Conservation (phyloP, 495 filamentous ascomycete species). For the Aspergillus cristatus region DNA sequence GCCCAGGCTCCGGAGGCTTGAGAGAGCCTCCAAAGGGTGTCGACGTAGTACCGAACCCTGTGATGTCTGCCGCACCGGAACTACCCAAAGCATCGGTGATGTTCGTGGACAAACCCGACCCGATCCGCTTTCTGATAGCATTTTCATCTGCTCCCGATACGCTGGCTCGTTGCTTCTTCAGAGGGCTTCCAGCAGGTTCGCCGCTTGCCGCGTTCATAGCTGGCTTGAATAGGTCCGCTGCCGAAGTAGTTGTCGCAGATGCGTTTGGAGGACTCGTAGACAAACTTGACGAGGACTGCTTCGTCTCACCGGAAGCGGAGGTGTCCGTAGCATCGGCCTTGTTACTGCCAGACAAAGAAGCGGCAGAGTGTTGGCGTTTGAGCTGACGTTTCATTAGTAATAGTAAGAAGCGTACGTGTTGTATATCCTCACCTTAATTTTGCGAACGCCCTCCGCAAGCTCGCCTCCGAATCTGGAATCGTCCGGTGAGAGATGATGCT, state of each 20-base stretch:
- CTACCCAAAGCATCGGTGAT: slow-evolving; percentile 27
- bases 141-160: slow-evolving; percentile 53
- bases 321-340: slow-evolving; percentile 33
- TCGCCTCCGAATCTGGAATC: slow-evolving; percentile 79
- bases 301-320: slow-evolving; percentile 31
- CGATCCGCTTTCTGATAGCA: slow-evolving; percentile 38
- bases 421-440: slow-evolving; percentile 69
- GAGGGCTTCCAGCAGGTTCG: slow-evolving; percentile 60
- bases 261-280: slow-evolving; percentile 34
- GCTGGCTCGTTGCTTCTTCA: slow-evolving; percentile 75
- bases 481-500: slow-evolving; percentile 56
- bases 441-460: slow-evolving; percentile 79
- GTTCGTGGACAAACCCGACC: slow-evolving; percentile 29
- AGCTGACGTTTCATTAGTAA: slow-evolving; percentile 46
- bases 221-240: slow-evolving; percentile 20
- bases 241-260: slow-evolving; percentile 10
- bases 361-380: slow-evolving; percentile 88
- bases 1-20: slow-evolving; percentile 1
- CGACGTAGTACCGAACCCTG: slow-evolving; percentile 1
- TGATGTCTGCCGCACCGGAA: slow-evolving; percentile 6
- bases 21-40: slow-evolving; percentile 11
- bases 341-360: slow-evolving; percentile 51
- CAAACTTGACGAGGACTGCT: slow-evolving; percentile 23
- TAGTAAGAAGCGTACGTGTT: neutral
- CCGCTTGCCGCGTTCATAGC: slow-evolving; percentile 29